Conservation (phyloP, 176 grass and related monocot genomes). For the Aegilops umbellulata region DNA sequence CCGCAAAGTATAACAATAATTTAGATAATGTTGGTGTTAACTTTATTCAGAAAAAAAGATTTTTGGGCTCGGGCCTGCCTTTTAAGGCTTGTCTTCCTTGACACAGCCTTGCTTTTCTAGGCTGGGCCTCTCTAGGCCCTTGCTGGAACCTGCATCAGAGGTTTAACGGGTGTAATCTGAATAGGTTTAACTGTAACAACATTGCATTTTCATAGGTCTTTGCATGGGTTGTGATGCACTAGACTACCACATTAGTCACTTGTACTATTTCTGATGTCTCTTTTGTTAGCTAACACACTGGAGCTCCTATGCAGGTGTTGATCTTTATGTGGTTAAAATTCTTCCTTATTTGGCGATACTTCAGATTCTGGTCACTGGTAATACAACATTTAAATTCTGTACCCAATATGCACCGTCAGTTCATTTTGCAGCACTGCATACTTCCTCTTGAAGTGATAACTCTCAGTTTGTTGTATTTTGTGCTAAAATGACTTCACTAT, state of each 20-base stretch:
- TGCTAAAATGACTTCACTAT: not conserved
- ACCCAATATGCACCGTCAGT: not conserved
- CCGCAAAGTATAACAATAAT: not conserved
- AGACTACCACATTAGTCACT: not conserved
- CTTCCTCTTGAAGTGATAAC: not conserved
- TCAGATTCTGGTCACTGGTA: conserved; percentile 97
- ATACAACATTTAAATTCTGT: conserved; percentile 14
- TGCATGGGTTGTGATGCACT: not conserved
- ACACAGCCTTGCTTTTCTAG: not conserved
- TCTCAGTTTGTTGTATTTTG: not conserved
- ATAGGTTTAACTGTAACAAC: not conserved
- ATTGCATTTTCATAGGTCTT: not conserved
- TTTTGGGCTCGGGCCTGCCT: not conserved
- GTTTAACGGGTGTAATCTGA: not conserved
- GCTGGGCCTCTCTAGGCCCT: not conserved
- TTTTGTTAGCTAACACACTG: conserved; percentile 1
- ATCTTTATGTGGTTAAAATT: conserved; percentile 99
- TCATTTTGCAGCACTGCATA: not conserved
- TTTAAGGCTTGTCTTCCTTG: not conserved
- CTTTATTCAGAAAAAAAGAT: not conserved
- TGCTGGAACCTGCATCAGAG: not conserved
- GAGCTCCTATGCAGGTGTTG: conserved; percentile 55
- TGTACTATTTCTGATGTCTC: not conserved
- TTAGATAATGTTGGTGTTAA: not conserved
- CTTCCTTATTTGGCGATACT: conserved; percentile 98